Conservation (phyloP, 768 basidiomycete genomes). For the Mycena indigotica region DNA sequence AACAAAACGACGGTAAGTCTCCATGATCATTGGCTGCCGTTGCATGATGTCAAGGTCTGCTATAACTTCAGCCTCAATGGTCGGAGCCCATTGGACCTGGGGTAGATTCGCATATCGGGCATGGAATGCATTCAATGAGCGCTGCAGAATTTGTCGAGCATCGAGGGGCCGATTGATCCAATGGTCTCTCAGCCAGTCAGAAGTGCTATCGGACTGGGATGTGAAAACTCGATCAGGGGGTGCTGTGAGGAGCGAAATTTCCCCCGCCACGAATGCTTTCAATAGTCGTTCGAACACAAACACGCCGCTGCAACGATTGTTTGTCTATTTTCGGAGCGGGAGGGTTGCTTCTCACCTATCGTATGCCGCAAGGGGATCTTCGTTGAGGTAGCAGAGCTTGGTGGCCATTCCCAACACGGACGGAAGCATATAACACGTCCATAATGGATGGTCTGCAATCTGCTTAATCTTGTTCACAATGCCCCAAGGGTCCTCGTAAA, state of each 20-base stretch:
- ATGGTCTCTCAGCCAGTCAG: slow-evolving; percentile 45
- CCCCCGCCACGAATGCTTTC: slow-evolving; percentile 55
- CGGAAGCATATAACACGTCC: slow-evolving; percentile 70
- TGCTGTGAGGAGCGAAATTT: slow-evolving; percentile 53
- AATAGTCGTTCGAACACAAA: slow-evolving; percentile 47
- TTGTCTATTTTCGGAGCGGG: too few species aligned
- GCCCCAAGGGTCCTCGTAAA: slow-evolving; percentile 55
- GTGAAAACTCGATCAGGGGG: slow-evolving; percentile 42
- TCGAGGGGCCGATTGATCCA: slow-evolving; percentile 32
- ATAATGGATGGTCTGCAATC: slow-evolving; percentile 62
- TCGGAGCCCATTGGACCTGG: slow-evolving; percentile 33
- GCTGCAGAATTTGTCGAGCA: slow-evolving; percentile 45
- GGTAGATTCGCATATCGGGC: slow-evolving; percentile 38
- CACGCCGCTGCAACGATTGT: slow-evolving; percentile 43
- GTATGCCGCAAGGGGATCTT: slow-evolving; percentile 44
- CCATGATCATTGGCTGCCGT: slow-evolving; percentile 63
- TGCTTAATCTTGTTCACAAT: slow-evolving; percentile 51
- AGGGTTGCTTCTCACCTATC: slow-evolving; percentile 38
- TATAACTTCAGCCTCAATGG: slow-evolving; percentile 49
- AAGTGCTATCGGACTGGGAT: slow-evolving; percentile 20
- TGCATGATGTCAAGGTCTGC: slow-evolving; percentile 57
- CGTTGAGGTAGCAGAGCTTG: slow-evolving; percentile 37
- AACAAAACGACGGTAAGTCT: slow-evolving; percentile 65
- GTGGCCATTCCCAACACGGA: slow-evolving; percentile 61
- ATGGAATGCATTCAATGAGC: slow-evolving; percentile 45